These are phyloP conservation scores for Marasmius oreades DNA, from an alignment of 1,284 basidiomycete genomes.

Conservation along the genomic window DNA sequence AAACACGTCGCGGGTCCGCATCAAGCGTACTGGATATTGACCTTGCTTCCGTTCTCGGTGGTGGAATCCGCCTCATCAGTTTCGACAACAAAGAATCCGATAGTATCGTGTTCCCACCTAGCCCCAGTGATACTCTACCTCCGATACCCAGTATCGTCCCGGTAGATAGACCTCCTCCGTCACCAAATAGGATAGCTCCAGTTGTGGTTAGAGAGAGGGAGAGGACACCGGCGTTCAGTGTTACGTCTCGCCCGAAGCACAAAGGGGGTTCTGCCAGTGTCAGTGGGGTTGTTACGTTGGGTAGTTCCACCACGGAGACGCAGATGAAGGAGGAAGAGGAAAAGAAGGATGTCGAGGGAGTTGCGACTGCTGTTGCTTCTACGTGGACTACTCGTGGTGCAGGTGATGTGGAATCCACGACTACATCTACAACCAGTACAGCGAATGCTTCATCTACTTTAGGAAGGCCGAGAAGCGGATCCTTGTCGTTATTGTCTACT, in stretches of 20 bases:
- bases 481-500: neutral
- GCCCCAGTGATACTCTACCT: conserved; percentile 11
- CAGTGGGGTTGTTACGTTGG: neutral
- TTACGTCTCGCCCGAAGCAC: conserved; percentile 58
- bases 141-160: no score
- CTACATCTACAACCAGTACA: neutral
- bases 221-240: conserved; percentile 60
- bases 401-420: neutral
- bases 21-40: neutral
- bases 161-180: conserved; percentile 1
- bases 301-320: neutral
- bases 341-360: neutral
- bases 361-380: neutral
- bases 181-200: conserved; percentile 43
- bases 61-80: conserved; percentile 4
- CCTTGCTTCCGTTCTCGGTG: conserved; percentile 1
- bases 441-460: neutral
- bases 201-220: conserved; percentile 61
- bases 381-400: neutral
- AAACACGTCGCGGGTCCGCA: neutral
- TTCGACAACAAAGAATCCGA: neutral
- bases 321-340: neutral
- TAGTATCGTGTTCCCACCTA: neutral
- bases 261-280: conserved; percentile 5
- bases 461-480: neutral